phyloP scores from a whole-genome alignment of 1,139 yeast species.

The Debaryomyces psychrophilus region DNA sequence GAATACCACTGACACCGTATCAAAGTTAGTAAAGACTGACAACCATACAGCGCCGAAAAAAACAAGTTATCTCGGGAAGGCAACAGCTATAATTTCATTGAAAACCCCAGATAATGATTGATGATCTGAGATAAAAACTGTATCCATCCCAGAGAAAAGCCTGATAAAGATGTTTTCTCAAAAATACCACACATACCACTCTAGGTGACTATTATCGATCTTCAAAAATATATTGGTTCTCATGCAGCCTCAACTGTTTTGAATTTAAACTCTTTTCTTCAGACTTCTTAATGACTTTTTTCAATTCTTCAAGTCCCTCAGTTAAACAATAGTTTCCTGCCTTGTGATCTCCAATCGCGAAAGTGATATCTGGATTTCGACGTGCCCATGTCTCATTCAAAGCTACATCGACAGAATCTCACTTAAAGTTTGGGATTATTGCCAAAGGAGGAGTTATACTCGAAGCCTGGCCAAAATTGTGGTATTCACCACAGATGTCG shows the following conservation, averaged over 20 bases:
- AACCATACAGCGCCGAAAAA: no score
- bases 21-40: no score
- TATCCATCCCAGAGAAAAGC: constrained; percentile 12
- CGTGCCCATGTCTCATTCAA: not conserved
- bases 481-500: constrained; percentile 3
- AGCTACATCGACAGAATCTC: constrained; percentile 3
- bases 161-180: constrained; percentile 10
- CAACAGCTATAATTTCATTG: no score
- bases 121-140: constrained; percentile 11
- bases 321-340: constrained; percentile 6
- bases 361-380: constrained; percentile 7
- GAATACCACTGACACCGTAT: no score
- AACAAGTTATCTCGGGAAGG: no score
- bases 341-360: constrained; percentile 11
- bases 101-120: constrained; percentile 10
- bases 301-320: constrained; percentile 6
- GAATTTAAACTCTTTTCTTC: not conserved
- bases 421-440: constrained; percentile 2
- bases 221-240: not conserved
- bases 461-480: constrained; percentile 8
- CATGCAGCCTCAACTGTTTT: constrained; percentile 1
- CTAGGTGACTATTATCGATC: constrained; percentile 4
- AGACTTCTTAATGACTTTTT: not conserved
- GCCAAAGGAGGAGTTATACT: constrained; percentile 5
- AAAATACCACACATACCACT: constrained; percentile 1